Percentiles rank a stretch among this genome's conserved stretches.
Conservation (phyloP, 805 yeast species). For the Yarrowia divulgata region DNA sequence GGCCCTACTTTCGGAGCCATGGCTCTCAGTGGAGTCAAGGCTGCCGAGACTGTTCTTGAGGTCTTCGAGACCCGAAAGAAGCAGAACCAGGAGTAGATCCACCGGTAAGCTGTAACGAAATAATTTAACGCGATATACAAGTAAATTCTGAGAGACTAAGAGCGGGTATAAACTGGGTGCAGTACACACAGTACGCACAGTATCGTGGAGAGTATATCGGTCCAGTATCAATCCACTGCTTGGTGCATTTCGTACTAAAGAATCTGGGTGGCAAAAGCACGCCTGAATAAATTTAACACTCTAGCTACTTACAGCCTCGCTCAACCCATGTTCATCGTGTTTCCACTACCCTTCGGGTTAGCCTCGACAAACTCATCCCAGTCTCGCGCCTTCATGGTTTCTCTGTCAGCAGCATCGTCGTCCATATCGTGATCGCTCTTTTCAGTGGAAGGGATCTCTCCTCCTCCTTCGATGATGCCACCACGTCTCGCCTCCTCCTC, state of each 20-base stretch:
- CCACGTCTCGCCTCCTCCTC: constrained; percentile 87
- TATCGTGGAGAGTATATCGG: too few relatives aligned
- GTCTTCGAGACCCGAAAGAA: constrained; percentile 45
- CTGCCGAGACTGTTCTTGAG: constrained; percentile 59
- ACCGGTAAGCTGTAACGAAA: constrained; percentile 6
- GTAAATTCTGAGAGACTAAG: too few relatives aligned
- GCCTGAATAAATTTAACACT: too few relatives aligned
- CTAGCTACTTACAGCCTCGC: too few relatives aligned
- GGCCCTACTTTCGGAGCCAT: constrained; percentile 86
- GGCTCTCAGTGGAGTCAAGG: constrained; percentile 80
- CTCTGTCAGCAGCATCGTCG: constrained; percentile 64
- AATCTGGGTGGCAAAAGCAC: too few relatives aligned
- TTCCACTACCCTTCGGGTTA: constrained; percentile 88
- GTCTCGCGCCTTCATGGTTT: constrained; percentile 76
- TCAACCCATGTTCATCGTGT: constrained; percentile 73
- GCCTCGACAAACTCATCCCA: constrained; percentile 96
- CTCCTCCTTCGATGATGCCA: constrained; percentile 61
- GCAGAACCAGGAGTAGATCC: constrained; percentile 43
- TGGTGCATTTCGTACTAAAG: too few relatives aligned
- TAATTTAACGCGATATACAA: too few relatives aligned
- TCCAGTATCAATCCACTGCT: too few relatives aligned
- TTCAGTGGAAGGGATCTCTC: constrained; percentile 52
- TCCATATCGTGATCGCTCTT: constrained; percentile 60
- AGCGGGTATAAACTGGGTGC: too few relatives aligned
- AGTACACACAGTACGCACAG: too few relatives aligned